A percentile compares a stretch with the other conserved stretches of the same genome.
Evolutionary conservation across 139 green algal genomes (phyloP).

Genomic region (Spirogloea muscicola): DNA sequence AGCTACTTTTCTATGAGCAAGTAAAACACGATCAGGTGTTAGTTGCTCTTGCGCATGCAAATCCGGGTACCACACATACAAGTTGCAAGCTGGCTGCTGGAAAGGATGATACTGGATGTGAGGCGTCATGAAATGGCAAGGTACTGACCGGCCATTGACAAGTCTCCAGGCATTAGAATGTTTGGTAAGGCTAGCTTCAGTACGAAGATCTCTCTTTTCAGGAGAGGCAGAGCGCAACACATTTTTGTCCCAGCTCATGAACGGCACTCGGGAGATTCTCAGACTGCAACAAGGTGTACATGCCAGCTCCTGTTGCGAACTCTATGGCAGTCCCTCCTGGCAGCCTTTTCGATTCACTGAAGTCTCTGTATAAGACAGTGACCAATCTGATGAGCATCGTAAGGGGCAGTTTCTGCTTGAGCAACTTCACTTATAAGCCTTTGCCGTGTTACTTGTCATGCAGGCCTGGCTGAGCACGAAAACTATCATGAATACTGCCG

Average conservation of each 20-base stretch:
- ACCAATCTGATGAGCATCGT: too few species aligned
- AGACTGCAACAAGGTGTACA: slow-evolving; percentile 53
- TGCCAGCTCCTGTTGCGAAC: too few species aligned
- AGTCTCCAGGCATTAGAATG: slow-evolving; percentile 55
- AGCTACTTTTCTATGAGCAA: too few species aligned
- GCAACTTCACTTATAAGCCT: too few species aligned
- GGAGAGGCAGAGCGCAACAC: slow-evolving; percentile 75
- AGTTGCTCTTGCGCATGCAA: too few species aligned
- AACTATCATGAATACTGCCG: slow-evolving; percentile 98
- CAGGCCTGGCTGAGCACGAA: slow-evolving; percentile 76
- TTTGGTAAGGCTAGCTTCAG: slow-evolving; percentile 76
- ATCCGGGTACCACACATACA: too few species aligned
- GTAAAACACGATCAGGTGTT: too few species aligned
- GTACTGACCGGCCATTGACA: neutral
- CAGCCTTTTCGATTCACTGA: too few species aligned
- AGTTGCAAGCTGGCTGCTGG: too few species aligned
- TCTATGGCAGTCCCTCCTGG: too few species aligned
- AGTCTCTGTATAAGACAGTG: too few species aligned
- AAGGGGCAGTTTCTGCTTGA: too few species aligned
- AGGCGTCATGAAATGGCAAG: neutral
- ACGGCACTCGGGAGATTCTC: slow-evolving; percentile 61
- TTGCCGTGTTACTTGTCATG: neutral
- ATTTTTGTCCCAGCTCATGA: slow-evolving; percentile 78
- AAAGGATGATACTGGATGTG: neutral
- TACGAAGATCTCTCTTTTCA: slow-evolving; percentile 85